Percentiles rank a stretch among this genome's conserved stretches.
Evolutionary conservation across 2,329 filamentous ascomycete genomes (phyloP).

Genomic region (Epichloe sp.): DNA sequence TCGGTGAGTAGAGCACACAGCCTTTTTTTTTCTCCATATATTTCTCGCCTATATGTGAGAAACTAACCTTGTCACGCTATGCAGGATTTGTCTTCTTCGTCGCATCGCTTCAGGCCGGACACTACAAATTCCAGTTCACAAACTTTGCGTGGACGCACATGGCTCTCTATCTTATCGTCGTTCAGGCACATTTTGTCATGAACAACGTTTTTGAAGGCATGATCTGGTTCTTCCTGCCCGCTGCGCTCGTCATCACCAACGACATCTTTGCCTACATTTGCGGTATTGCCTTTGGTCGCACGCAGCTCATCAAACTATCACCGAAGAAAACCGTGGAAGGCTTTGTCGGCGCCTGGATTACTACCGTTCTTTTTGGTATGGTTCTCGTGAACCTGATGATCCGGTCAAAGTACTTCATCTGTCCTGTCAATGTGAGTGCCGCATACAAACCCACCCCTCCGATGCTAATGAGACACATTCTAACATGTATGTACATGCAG

Average conservation of each 20-base stretch:
- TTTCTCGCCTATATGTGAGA: not conserved
- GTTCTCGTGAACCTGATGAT: slow-evolving; percentile 72
- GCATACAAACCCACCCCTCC: not conserved
- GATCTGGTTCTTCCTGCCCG: slow-evolving; percentile 99
- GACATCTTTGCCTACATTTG: slow-evolving; percentile 98
- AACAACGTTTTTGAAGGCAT: slow-evolving; percentile 99
- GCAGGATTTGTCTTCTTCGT: slow-evolving; percentile 97
- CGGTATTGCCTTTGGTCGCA: slow-evolving; percentile 91
- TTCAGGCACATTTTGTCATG: slow-evolving; percentile 98
- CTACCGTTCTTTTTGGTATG: slow-evolving; percentile 79
- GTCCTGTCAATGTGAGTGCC: slow-evolving; percentile 66
- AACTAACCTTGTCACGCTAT: not conserved
- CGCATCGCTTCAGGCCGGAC: slow-evolving; percentile 80
- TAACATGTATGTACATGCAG: slow-evolving; percentile 13
- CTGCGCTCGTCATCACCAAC: slow-evolving; percentile 90
- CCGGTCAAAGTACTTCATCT: slow-evolving; percentile 94
- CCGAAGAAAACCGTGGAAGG: slow-evolving; percentile 99
- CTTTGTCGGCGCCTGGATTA: slow-evolving; percentile 91
- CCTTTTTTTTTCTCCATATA: not conserved
- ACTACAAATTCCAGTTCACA: slow-evolving; percentile 97
- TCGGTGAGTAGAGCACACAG: slow-evolving; percentile 48
- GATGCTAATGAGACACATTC: not conserved
- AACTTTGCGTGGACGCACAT: slow-evolving; percentile 99
- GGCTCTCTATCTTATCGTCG: slow-evolving; percentile 94
- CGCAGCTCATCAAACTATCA: slow-evolving; percentile 92